Evolutionary conservation across 257 asterid species (phyloP), one percentile per base, ranked within the genome.

Genomic region (Petrea volubilis): DNA sequence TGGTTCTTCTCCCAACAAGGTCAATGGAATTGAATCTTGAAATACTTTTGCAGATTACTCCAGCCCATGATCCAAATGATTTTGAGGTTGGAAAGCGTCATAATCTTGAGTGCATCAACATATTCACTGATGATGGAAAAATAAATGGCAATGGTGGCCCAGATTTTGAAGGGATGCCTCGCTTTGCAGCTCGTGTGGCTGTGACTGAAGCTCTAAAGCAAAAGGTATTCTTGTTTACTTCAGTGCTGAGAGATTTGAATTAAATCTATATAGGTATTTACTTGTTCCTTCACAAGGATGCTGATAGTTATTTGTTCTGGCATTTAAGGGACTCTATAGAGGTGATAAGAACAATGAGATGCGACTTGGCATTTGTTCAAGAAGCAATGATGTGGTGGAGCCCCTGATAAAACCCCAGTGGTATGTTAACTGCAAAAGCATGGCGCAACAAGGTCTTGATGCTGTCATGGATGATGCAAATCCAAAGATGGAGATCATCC

Each of bases 61-160:
- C 98, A 50, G 98, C 98, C 56, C 99, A 95, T 70, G 99, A 95
- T 80, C 99, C 99, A 68, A 95, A 95, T 74, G 99, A 95, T 84
- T 95, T 92, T 83, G 93, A 86, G 77, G 98, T 92, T 46, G 98
- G 96, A 76, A 92, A 85, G 90, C 98, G 97, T 62, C 98, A 92
- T 49, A 78, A 83, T 57, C 97, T 95, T 51, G 89, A 92, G 27
- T 87, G 80, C 75, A 90, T 90, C 74, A 95, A 87, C 74, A 88
- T 95, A 72, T 86, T 95, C 60, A 95, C 96, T 64, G 99, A 95
- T 79, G 99, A 92, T 75, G 98, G 99, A 44, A 88, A 82, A 73
- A 95, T 95, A 79, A 95, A 92, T 74, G 84, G 92, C 83, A 87
- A 90, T 67, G 99, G 97, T 43, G 97, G 98, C 51, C 74, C 71